Percentiles rank a stretch among this genome's conserved stretches.
Conservation (phyloP, 305 asterid species). For the Fraxinus xanthoxyloides region DNA sequence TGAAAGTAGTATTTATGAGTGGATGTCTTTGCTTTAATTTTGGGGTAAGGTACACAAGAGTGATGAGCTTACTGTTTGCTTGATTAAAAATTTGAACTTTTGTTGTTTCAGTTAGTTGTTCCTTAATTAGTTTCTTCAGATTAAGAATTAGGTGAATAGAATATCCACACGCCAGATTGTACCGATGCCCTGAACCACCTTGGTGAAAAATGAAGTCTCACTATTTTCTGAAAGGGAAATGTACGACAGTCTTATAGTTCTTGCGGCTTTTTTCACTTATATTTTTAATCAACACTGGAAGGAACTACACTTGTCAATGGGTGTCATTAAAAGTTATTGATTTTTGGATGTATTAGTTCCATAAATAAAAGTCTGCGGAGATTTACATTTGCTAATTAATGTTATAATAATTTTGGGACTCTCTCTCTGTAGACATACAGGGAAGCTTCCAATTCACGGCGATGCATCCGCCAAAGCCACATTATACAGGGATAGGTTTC, state of each 20-base stretch:
- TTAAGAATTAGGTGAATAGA: background rate
- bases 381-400: background rate
- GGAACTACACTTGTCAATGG: background rate
- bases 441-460: conserved; percentile 71
- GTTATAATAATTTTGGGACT: background rate
- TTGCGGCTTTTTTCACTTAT: background rate
- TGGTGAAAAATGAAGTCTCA: background rate
- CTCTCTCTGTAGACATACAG: conserved; percentile 46
- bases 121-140: background rate
- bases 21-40: background rate
- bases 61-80: background rate
- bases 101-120: background rate
- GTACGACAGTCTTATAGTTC: background rate
- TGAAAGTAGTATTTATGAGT: background rate
- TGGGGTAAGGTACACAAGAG: background rate
- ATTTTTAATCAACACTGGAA: background rate
- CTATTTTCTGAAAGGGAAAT: background rate
- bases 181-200: background rate
- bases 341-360: background rate
- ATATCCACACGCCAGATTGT: background rate
- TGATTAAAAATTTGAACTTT: background rate
- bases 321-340: background rate
- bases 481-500: conserved; percentile 81
- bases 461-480: conserved; percentile 83
- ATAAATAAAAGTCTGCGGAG: background rate